A percentile compares a stretch with the other conserved stretches of the same genome.
Evolutionary conservation across 208 protist species (phyloP).

Genomic region (Spongospora subterranea): DNA sequence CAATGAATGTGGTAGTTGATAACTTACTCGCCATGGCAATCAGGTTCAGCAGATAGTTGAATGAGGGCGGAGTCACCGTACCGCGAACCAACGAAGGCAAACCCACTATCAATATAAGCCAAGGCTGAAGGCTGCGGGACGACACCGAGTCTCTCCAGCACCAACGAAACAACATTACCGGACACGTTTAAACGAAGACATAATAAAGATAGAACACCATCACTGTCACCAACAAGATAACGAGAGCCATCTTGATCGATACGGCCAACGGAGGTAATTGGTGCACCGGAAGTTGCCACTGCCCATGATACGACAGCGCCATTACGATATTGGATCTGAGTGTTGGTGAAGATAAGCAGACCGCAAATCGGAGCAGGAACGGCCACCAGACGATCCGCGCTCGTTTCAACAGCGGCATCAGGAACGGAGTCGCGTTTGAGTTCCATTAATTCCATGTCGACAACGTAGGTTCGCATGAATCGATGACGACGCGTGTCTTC

Average conservation of each 20-base stretch:
- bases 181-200: background rate
- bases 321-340: conserved; percentile 76
- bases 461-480: conserved; percentile 63
- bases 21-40: conserved; percentile 62
- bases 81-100: conserved; percentile 76
- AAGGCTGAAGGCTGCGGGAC: conserved; percentile 64
- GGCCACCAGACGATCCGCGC: conserved; percentile 72
- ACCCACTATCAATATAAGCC: conserved; percentile 77
- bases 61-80: conserved; percentile 78
- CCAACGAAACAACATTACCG: background rate
- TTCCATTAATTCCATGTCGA: conserved; percentile 69
- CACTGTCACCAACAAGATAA: conserved; percentile 75
- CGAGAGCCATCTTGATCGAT: conserved; percentile 73
- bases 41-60: conserved; percentile 66
- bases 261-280: conserved; percentile 52
- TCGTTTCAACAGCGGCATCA: conserved; percentile 71
- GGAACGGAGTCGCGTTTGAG: conserved; percentile 66
- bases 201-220: conserved; percentile 56
- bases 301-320: conserved; percentile 50
- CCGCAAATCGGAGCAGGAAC: conserved; percentile 72
- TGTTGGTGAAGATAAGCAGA: conserved; percentile 75
- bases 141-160: background rate
- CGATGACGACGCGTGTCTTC: background rate
- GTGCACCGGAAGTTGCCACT: conserved; percentile 34
- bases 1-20: too few relatives aligned